Evolutionary conservation across 768 basidiomycete species (phyloP), one percentile per base, ranked within the genome.

Genomic region (Phaeotremella fagi): DNA sequence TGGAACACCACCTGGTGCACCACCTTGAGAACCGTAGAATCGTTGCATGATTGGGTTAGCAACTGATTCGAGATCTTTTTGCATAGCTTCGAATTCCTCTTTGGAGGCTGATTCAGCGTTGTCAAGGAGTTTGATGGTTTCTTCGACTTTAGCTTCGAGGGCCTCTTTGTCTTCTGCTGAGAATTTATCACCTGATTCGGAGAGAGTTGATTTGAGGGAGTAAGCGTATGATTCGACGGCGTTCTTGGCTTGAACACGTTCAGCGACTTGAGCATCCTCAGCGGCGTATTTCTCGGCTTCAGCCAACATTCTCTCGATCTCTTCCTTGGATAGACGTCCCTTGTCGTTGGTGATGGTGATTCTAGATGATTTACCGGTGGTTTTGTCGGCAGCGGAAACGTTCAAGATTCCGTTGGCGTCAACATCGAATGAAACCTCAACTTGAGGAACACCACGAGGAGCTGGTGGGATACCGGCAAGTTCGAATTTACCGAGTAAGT

Each of bases 261-360:
- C 67, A 22, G 69, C 66, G 22, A 59, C 71, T 12, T 15, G 31
- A 48, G 59, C 72, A 50, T 74, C 73, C 52, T 68, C 63, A n/a
- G 59, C 70, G 50, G 52, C 52, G 65, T 64, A 75, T 58, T 73
- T 73, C 72, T 83, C 80, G 18, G 78, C 80, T 41, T 82, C 81
- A 16, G 72, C 65, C 41, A 83, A 73, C 81, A 83, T 83, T 23
- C 78, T 71, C 42, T 80, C 80, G 45, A 84, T 81, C 52, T 83
- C 79, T 45, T 82, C 81, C 67, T 78, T 84, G 43, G 79, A 82
- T 22, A 90, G 83, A 78, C 92, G 88, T 41, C 89, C 90, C 79
- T 91, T 92, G 76, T 94, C 90, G 77, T 95, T 95, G 64, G 83
- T 91, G 78, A 95, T 97, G 33, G 88, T 91, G 75, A 94, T 89